Evolutionary conservation across 768 basidiomycete species (phyloP), one percentile per base, ranked within the genome.

Genomic region (Amanita polypyramis): DNA sequence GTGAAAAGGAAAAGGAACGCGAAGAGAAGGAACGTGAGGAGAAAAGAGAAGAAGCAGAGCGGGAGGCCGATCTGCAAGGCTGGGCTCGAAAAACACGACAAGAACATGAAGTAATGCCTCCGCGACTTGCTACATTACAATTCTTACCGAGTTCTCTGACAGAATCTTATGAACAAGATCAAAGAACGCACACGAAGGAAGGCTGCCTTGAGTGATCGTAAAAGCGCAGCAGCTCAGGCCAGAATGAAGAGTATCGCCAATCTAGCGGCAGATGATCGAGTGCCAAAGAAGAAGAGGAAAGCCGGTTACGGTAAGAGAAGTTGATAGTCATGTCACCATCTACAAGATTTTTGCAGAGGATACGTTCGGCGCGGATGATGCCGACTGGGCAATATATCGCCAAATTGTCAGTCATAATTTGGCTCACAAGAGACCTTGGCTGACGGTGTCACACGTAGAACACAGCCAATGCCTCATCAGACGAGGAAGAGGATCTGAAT

Each of bases 311-410:
- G 90, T 89, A 46, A 44, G 76, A 62, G 3, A 44, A 27, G 4
- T 15, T 53, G 20, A 19, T 10, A 14, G 19, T 40, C 9, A 10
- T 11, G 25, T 39, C 14, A 36, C 10, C 19, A 35, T 7, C 41
- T 21, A 15, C 17, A 17, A 10, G 19, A 44, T 35, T 47, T 37
- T 30, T 10, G 33, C 45, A 85, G 94, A 97, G 70, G 94, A 98
- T 55, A 82, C 72, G 67, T 99, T 98, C 59, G 93, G 95, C 3
- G 83, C 82, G 14, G 84, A 95, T 54, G 94, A 98, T 59, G 92
- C 86, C 5, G 95, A 98, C 60, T 98, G 95, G 94, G 84, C 85
- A 0, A 92, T 98, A 50, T 98, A 98, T 60, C 88, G 95, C 54
- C 93, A 97, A 66, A 93, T 99, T 51, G 94, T 94, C 60, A 53